Conservation (phyloP, 2,329 filamentous ascomycete species). For the Saccharata proteae region DNA sequence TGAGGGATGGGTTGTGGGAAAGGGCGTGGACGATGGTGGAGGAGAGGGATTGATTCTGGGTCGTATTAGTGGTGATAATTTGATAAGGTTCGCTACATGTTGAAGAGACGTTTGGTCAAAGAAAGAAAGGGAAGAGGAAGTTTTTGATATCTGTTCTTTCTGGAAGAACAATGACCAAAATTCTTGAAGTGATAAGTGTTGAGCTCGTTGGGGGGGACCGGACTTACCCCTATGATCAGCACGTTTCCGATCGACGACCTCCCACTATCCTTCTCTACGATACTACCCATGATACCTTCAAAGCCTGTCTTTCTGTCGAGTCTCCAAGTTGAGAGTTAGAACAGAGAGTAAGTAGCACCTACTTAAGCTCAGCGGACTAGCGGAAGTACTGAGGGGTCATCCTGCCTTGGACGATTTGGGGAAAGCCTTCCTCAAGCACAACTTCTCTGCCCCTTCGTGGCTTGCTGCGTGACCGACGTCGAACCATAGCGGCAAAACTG, state of each 20-base stretch:
- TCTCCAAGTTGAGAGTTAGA: too few relatives aligned
- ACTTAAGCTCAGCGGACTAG: too few relatives aligned
- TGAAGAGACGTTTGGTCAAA: background rate
- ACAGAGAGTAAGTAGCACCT: too few relatives aligned
- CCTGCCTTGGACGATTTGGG: too few relatives aligned
- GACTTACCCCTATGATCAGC: constrained; percentile 17
- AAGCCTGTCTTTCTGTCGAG: too few relatives aligned
- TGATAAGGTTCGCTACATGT: background rate
- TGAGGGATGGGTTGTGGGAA: constrained; percentile 6
- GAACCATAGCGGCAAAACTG: too few relatives aligned
- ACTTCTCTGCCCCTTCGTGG: too few relatives aligned
- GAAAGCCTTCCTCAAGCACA: too few relatives aligned
- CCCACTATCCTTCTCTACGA: too few relatives aligned
- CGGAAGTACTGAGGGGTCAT: too few relatives aligned
- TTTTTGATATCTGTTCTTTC: background rate
- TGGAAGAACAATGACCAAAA: background rate
- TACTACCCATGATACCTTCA: too few relatives aligned
- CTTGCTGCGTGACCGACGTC: too few relatives aligned
- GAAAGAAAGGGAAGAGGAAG: background rate
- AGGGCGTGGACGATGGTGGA: constrained; percentile 16
- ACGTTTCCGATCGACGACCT: constrained; percentile 15
- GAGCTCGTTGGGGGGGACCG: background rate
- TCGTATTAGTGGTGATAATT: constrained; percentile 1
- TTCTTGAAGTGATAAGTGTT: background rate
- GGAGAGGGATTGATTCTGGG: constrained; percentile 16